Percentiles rank a stretch among this genome's conserved stretches.
Conservation (phyloP, 768 basidiomycete genomes). For the Suillus weaverae region DNA sequence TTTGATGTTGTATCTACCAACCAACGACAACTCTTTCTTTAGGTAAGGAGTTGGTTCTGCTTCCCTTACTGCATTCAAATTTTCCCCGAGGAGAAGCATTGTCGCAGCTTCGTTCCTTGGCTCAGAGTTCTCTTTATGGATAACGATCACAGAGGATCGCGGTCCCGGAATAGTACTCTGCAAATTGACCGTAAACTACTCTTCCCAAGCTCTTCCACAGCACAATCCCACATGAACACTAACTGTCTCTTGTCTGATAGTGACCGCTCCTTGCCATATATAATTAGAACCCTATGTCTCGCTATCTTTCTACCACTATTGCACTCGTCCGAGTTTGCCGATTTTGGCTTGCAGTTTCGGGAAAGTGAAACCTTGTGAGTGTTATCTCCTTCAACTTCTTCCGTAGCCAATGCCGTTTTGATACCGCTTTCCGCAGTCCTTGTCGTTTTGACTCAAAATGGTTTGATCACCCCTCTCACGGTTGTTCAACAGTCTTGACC, state of each 20-base stretch:
- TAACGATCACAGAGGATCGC: not conserved
- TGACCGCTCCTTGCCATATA: not conserved
- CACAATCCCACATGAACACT: not conserved
- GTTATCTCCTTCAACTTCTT: not conserved
- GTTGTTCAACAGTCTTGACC: not conserved
- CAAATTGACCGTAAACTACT: not conserved
- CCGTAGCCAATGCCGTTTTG: not conserved
- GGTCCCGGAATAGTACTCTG: not conserved
- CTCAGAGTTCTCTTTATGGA: not conserved
- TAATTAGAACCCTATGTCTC: not conserved
- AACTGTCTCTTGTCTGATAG: not conserved
- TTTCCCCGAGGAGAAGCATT: not conserved
- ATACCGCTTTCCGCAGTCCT: not conserved
- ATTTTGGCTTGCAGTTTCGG: not conserved
- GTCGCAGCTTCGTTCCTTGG: not conserved
- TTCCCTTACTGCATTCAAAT: not conserved
- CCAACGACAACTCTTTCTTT: not conserved
- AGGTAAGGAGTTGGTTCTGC: not conserved
- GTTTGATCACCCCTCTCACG: not conserved
- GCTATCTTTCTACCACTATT: not conserved
- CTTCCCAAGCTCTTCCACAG: not conserved
- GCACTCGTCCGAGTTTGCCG: not conserved
- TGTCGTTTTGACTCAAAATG: not conserved
- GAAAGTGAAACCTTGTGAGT: not conserved
- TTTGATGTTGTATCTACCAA: not conserved